Evolutionary conservation across 1,284 basidiomycete genomes (phyloP).

Genomic region (Ganoderma sinense): DNA sequence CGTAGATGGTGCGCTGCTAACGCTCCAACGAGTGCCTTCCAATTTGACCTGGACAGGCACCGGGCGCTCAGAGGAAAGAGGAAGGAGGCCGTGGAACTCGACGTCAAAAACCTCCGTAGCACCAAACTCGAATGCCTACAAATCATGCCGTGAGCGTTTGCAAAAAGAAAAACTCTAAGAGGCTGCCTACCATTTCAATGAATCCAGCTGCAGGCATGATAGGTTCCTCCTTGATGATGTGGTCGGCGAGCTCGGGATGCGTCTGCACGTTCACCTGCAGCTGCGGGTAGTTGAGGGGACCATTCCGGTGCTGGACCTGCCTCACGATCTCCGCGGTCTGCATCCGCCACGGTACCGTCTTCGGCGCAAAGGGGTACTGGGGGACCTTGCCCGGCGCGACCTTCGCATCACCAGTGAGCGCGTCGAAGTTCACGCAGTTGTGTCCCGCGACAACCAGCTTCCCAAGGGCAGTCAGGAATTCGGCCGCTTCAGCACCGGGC

Average conservation of each 20-base stretch:
- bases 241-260: conserved; percentile 46
- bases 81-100: conserved; percentile 34
- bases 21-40: conserved; percentile 41
- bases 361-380: conserved; percentile 26
- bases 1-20: conserved; percentile 23
- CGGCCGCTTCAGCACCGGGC: conserved; percentile 7
- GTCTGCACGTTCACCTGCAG: conserved; percentile 42
- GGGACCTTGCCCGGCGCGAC: background rate
- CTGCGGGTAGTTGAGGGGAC: conserved; percentile 41
- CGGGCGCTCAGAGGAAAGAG: conserved; percentile 40
- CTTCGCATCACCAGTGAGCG: conserved; percentile 16
- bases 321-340: conserved; percentile 19
- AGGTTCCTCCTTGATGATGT: conserved; percentile 47
- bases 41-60: conserved; percentile 36
- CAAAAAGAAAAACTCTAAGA: background rate
- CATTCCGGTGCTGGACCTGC: conserved; percentile 32
- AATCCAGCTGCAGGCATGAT: conserved; percentile 54
- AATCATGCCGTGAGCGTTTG: background rate
- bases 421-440: conserved; percentile 25
- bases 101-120: conserved; percentile 35
- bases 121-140: conserved; percentile 35
- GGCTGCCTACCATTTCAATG: conserved; percentile 49
- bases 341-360: conserved; percentile 14
- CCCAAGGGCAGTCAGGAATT: conserved; percentile 18
- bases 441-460: conserved; percentile 18